Evolutionary conservation across 805 yeast genomes (phyloP).

Genomic region (Starmera amethionina): DNA sequence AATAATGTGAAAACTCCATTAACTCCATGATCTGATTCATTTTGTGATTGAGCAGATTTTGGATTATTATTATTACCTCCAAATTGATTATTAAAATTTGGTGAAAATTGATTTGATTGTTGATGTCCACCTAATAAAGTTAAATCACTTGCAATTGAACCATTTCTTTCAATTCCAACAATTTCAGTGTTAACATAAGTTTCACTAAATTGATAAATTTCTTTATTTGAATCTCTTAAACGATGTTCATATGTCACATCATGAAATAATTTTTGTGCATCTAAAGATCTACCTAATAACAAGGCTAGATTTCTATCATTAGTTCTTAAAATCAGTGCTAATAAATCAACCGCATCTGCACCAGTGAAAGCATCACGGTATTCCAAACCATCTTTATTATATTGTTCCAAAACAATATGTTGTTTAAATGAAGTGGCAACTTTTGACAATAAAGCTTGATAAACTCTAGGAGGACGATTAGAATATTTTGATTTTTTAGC

Average conservation of each 20-base stretch:
- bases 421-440: conserved; percentile 77
- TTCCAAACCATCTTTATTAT: conserved; percentile 82
- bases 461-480: conserved; percentile 51
- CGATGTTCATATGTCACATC: conserved; percentile 95
- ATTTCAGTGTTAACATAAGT: conserved; percentile 29
- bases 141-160: conserved; percentile 14
- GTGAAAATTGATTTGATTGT: background rate
- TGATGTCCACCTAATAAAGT: conserved; percentile 5
- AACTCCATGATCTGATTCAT: conserved; percentile 29
- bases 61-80: background rate
- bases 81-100: too few relatives aligned
- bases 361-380: conserved; percentile 94
- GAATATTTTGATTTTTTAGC: conserved; percentile 1
- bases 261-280: conserved; percentile 89
- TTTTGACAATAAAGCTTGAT: conserved; percentile 81
- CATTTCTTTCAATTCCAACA: conserved; percentile 19
- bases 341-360: conserved; percentile 84
- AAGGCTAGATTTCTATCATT: conserved; percentile 87
- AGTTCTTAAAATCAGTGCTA: conserved; percentile 77
- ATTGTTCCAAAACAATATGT: conserved; percentile 58
- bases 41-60: conserved; percentile 5
- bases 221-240: conserved; percentile 76
- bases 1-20: conserved; percentile 90
- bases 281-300: conserved; percentile 80
- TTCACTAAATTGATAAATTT: conserved; percentile 77